Evolutionary conservation across 2,329 filamentous ascomycete species (phyloP).

Genomic region (Stachybotrys chlorohalonatus): DNA sequence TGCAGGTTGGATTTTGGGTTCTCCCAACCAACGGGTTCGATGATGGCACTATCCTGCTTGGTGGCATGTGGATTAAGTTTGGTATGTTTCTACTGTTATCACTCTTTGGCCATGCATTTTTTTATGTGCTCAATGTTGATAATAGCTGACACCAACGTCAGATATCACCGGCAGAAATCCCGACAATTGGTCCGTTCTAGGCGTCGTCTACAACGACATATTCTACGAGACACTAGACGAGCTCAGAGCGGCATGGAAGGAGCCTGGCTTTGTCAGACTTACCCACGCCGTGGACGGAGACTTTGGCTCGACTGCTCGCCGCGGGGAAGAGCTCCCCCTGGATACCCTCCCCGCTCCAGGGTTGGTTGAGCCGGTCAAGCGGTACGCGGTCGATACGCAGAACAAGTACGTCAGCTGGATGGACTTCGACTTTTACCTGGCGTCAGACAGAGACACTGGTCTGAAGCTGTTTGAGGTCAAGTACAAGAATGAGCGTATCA

Average conservation of each 20-base stretch:
- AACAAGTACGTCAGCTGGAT: slow-evolving; percentile 9
- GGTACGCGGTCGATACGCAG: slow-evolving; percentile 6
- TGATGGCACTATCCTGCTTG: background rate
- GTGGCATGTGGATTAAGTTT: slow-evolving; percentile 30
- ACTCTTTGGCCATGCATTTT: background rate
- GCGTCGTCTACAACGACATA: slow-evolving; percentile 22
- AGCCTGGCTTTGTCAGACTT: slow-evolving; percentile 34
- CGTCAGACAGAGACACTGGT: slow-evolving; percentile 36
- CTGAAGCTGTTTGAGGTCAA: slow-evolving; percentile 40
- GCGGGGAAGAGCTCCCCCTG: slow-evolving; percentile 16
- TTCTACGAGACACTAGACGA: slow-evolving; percentile 40
- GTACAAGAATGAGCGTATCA: slow-evolving; percentile 43
- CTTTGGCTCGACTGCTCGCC: slow-evolving; percentile 33
- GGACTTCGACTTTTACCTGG: slow-evolving; percentile 43
- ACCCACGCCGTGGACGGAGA: slow-evolving; percentile 36
- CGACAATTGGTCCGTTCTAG: slow-evolving; percentile 41
- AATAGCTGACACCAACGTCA: slow-evolving; percentile 36
- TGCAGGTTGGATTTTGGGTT: background rate
- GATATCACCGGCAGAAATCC: slow-evolving; percentile 41
- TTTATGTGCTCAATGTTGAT: background rate
- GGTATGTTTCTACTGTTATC: slow-evolving; percentile 28
- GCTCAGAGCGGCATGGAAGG: slow-evolving; percentile 34
- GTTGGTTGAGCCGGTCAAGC: slow-evolving; percentile 4
- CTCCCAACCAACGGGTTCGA: background rate
- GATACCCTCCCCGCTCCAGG: slow-evolving; percentile 5